Evolutionary conservation across 1,284 basidiomycete species (phyloP), one percentile per base, ranked within the genome.

Genomic region (Naganishia liquefaciens): DNA sequence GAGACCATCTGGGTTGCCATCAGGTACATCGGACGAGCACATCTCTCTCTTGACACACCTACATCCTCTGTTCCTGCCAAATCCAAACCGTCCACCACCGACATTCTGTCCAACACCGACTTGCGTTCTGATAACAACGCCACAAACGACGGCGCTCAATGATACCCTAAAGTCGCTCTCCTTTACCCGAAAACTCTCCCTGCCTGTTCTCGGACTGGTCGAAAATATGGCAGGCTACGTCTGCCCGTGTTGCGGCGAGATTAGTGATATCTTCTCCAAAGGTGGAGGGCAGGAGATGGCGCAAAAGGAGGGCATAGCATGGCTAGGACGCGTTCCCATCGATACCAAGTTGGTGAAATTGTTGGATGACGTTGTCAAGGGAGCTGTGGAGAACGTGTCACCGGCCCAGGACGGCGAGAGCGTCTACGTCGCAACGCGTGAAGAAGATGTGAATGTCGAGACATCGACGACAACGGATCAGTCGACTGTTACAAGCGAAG

Each of bases 151-250:
- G 43, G 93, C 95, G 1, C 83, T 99, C 53, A 87, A 92, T 75
- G 96, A 99, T 78, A 93, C 91, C 49, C 87, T 94, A 81, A 97
- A 99, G 80, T 95, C 91, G 69, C 84, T 99, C 64, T 94, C 93
- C 49, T 99, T 99, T 80, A 91, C 94, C 15, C 87, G 88, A 21
- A 87, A 92, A 27, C 89, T 93, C 54, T 82, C 84, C 37, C 82
- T 99, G 10, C 92, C 90, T 5, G 87, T 99, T n/a, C 80, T 97
- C 52, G 96, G 96, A 6, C 79, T 99, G 55, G 88, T 99, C 68
- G 96, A 99, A 77, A 99, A 99, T 80, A 98, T 99, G 96, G 92
- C 92, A 65, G 96, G 96, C 46, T 99, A 97, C 80, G 90, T 91
- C 11, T 99, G 96, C 75, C 95, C 95, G 25, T 93, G 91, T 74